Percentiles rank a stretch among this genome's conserved stretches.
phyloP scores from a whole-genome alignment of 2,329 filamentous ascomycete genomes.

The Ophiostoma fasciatum region DNA sequence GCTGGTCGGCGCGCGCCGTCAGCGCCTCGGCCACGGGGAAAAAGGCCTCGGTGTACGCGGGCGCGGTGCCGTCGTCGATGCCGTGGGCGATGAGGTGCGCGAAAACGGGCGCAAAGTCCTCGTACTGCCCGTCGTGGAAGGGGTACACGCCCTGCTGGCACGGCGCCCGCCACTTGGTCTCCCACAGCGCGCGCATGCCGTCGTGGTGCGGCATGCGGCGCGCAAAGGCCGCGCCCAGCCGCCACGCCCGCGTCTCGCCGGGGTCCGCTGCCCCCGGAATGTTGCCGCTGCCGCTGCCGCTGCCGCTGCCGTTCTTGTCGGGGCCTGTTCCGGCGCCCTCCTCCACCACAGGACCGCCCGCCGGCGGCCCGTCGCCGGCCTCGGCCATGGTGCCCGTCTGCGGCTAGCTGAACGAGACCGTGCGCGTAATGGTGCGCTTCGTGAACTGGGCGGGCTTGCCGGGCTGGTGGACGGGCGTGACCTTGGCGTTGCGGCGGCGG shows the following conservation, averaged over 20 bases:
- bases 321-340: too few relatives aligned
- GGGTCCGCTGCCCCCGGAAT: too few relatives aligned
- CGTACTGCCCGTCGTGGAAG: constrained; percentile 55
- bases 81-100: constrained; percentile 43
- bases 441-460: constrained; percentile 16
- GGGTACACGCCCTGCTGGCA: constrained; percentile 51
- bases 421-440: constrained; percentile 19
- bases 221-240: constrained; percentile 30
- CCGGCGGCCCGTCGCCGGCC: too few relatives aligned
- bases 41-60: constrained; percentile 49
- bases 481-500: constrained; percentile 16
- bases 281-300: background rate
- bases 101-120: constrained; percentile 58
- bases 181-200: constrained; percentile 51
- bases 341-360: too few relatives aligned
- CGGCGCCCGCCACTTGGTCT: constrained; percentile 61
- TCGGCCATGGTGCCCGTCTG: too few relatives aligned
- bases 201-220: constrained; percentile 39
- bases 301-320: background rate
- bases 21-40: constrained; percentile 46
- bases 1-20: constrained; percentile 30
- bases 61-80: constrained; percentile 50
- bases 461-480: constrained; percentile 7
- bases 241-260: constrained; percentile 19
- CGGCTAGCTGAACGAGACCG: constrained; percentile 12